Base-by-base conservation (phyloP, 352 stramenopile genomes). In the Pythium rishiriense region DNA sequence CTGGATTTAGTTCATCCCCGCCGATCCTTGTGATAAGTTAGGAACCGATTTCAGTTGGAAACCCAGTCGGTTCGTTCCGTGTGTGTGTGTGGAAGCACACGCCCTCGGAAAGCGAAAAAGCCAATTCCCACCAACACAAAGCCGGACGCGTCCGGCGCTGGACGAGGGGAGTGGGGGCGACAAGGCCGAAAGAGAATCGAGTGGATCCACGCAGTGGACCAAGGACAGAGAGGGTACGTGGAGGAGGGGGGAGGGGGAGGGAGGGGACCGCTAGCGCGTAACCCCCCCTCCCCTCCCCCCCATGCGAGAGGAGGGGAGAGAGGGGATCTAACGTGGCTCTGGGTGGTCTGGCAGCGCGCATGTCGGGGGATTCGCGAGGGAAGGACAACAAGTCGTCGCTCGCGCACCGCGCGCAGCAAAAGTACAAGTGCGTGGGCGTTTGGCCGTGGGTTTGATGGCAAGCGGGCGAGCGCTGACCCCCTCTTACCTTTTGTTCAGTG, bases 331-430 rank as follows among this genome's bases (percentile, higher is more conserved):
- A n/a, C n/a, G n/a, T n/a, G n/a, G n/a, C n/a, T n/a, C n/a, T n/a
- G n/a, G n/a, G n/a, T n/a, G n/a, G 19, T 45, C 4, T 6, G 12
- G 19, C 39, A 51, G 48, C 29, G 24, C 49, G 39, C 33, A 92
- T 93, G 83, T 90, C 81, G 60, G 78, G 76, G 25, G 79, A 88
- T 50, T 65, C 75, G 63, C 74, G 78, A 49, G 68, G 73, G 10
- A 92, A 94, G 69, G 82, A 91, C 72, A 94, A 91, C 76, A 94
- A 92, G 75, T 89, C 83, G 48, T 94, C 85, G 73, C 75, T 94
- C 58, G 87, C 81, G 66, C 85, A 94, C 69, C 85, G 85, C 53
- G 85, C 85, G 29, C 85, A 94, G 74, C 85, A 92, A 66, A 94
- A 94, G 67, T 94, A 88, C 78, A 94, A 94, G 84, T 93, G 63